A percentile compares a stretch with the other conserved stretches of the same genome.
These are phyloP conservation scores for Dictyostelium gargantuum DNA, from an alignment of 208 protist genomes.

Conservation along the genomic window DNA sequence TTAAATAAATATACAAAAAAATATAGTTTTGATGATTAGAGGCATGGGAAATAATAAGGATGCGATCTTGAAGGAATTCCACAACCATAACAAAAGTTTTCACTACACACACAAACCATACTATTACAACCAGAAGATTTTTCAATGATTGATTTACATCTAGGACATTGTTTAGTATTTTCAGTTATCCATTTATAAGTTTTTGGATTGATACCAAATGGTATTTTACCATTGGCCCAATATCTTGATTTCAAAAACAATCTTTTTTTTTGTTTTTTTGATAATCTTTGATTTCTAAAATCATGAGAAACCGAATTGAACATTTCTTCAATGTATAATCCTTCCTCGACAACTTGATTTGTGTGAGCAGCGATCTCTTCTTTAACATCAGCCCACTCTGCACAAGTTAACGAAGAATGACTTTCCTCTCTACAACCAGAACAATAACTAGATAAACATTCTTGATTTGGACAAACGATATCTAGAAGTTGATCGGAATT, in stretches of 20 bases:
- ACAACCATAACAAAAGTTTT: not conserved
- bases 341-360: too few species aligned
- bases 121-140: slow-evolving; percentile 92
- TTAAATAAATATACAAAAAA: too few species aligned
- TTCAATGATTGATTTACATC: slow-evolving; percentile 82
- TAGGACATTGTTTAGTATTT: slow-evolving; percentile 40
- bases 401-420: not conserved
- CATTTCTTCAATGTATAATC: too few species aligned
- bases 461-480: not conserved
- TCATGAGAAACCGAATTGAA: too few species aligned
- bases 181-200: not conserved
- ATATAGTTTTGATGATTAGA: too few species aligned
- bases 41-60: not conserved
- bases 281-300: too few species aligned
- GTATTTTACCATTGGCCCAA: not conserved
- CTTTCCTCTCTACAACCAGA: not conserved
- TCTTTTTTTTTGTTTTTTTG: not conserved
- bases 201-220: not conserved
- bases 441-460: not conserved
- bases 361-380: not conserved
- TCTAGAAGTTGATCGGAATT: not conserved
- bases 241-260: not conserved
- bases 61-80: not conserved
- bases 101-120: slow-evolving; percentile 82
- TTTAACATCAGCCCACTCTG: not conserved